Base-by-base conservation (phyloP, 352 stramenopile genomes). In the Ophiocytium majus region DNA sequence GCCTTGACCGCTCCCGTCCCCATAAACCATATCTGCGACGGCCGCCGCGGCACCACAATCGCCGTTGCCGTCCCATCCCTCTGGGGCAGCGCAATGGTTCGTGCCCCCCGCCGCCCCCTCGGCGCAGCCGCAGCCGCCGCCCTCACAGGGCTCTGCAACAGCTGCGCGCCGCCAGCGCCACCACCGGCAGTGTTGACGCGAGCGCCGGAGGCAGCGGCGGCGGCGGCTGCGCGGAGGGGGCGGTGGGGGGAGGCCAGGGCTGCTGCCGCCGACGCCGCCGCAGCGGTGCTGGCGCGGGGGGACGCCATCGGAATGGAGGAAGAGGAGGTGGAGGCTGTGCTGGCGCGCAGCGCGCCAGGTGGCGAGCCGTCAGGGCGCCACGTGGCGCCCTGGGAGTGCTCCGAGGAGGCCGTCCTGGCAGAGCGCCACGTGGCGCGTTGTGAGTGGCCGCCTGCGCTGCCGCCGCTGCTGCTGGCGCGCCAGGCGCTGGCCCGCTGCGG, bases 21-120 rank as follows among this genome's bases (percentile, higher is more conserved):
- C 23, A 91, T 90, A 84, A 95, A 95, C 93, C 93, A 96, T 63
- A 96, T 94, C 9, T 92, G 93, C 66, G 89, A 89, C 1, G 93
- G 93, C 17, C 94, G 89, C 63, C 92, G 93, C 0, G 93, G 93
- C 89, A 95, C 91, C 79, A 93, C 93, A n/a, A 96, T 87, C 32
- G 94, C 86, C 0, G 93, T 92, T 63, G 92, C 93, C 9, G 92
- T 92, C 90, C 93, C 19, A 90, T 92, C 66, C 93, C 91, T 90
- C 92, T 94, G 9, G 91, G 93, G 85, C 91, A 93, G 9, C 92
- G 89, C n/a, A 94, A 90, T 32, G 81, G 57, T 33, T 82, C 31
- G 9, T 82, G 36, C 79, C 37, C 76, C 83, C n/a, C 35, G 35
- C 14, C 50, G 63, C 66, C 76, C 83, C n/a, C 83, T 37, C 31